Conservation (phyloP, 2,329 filamentous ascomycete genomes). For the Sclerotinia spermophila region DNA sequence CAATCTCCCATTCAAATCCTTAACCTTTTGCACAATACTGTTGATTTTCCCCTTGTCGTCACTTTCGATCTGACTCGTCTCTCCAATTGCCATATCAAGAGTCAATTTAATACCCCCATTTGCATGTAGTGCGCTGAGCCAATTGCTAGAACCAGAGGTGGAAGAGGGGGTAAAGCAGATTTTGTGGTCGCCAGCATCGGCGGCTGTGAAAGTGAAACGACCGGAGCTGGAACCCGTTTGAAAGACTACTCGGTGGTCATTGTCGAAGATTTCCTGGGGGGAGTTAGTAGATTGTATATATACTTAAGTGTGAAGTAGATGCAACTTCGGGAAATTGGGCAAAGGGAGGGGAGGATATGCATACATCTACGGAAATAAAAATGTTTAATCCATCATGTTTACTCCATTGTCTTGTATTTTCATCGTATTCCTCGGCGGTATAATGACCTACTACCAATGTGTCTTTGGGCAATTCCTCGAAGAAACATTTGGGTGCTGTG, state of each 20-base stretch:
- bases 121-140: slow-evolving; percentile 62
- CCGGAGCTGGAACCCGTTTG: slow-evolving; percentile 73
- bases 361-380: slow-evolving; percentile 83
- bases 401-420: slow-evolving; percentile 62
- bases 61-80: slow-evolving; percentile 90
- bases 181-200: slow-evolving; percentile 91
- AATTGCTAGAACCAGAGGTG: slow-evolving; percentile 63
- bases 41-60: slow-evolving; percentile 89
- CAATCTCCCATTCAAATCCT: slow-evolving; percentile 82
- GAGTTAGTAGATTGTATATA: background rate
- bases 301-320: background rate
- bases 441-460: slow-evolving; percentile 94
- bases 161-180: slow-evolving; percentile 90
- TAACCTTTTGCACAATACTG: slow-evolving; percentile 82
- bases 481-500: slow-evolving; percentile 87
- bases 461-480: slow-evolving; percentile 95
- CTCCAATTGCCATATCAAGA: slow-evolving; percentile 89
- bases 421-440: slow-evolving; percentile 78
- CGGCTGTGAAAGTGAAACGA: slow-evolving; percentile 92
- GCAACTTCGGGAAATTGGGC: slow-evolving; percentile 14
- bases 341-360: slow-evolving; percentile 31
- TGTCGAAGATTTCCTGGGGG: slow-evolving; percentile 82
- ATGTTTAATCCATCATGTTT: slow-evolving; percentile 75
- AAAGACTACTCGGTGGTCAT: slow-evolving; percentile 91
- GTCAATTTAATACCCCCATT: slow-evolving; percentile 78